Base-by-base conservation (phyloP, 805 yeast genomes). In the Saturnispora kantuleensis region DNA sequence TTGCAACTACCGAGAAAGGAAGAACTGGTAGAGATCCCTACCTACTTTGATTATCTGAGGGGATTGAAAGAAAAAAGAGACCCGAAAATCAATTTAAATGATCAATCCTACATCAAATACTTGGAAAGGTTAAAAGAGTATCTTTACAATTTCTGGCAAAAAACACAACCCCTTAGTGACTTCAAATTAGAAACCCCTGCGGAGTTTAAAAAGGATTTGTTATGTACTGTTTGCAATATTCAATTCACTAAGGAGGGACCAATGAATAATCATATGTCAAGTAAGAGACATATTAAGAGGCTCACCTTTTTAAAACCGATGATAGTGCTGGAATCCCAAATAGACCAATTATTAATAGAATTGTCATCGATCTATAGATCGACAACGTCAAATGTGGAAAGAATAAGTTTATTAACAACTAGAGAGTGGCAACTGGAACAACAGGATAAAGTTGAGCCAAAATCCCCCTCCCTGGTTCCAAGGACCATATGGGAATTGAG, bases 381-480 rank as follows among this genome's bases (percentile, higher is more conserved):
- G 11, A 81, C 96, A 0, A 71, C 69, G 35, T 62, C 70, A 15
- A 81, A 85, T 54, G 69, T 74, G 3, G 86, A 83, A 56, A 69
- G 96, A 42, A 69, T 71, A 43, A 67, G 74, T 29, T 78, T 82
- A 1, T 68, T 89, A 51, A 82, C 95, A 0, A 81, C 75, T 2
- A 69, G 84, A 21, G 96, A 85, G 53, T 68, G 80, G 44, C 62
- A 65, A 52, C 65, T 79, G 1, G 67, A 63, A 86, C 81, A 55
- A 53, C 70, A 46, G 69, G 74, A 47, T 67, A 17, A 31, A 2
- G 39, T 44, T 33, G 53, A 61, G 31, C 5, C 21, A 1, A 32
- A n/a, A 11, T 30, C 40, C 1, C 42, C 42, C 26, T 43, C 46
- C 12, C 38, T 43, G 13, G 38, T 43, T 4, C 38, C 42, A n/a